Conservation (phyloP, 148 eudicot genomes). For the Suaeda aralocaspica region DNA sequence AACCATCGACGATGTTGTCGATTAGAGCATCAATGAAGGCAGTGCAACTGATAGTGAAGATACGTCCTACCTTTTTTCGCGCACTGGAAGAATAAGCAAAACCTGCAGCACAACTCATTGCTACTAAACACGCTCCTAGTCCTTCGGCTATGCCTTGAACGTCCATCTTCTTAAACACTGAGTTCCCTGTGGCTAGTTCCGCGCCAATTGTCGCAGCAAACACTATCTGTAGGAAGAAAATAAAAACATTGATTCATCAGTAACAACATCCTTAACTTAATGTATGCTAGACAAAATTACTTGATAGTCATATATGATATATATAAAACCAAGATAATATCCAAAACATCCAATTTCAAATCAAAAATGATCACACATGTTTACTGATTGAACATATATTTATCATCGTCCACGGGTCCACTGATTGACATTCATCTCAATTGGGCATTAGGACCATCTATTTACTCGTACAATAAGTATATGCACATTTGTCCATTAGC, state of each 20-base stretch:
- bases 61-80: constrained; percentile 50
- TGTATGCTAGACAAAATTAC: no score
- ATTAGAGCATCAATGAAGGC: constrained; percentile 67
- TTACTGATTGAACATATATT: no score
- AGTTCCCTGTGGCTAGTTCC: constrained; percentile 70
- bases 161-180: constrained; percentile 72
- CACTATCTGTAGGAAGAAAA: constrained; percentile 39
- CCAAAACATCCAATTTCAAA: no score
- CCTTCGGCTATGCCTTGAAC: constrained; percentile 61
- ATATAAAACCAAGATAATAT: no score
- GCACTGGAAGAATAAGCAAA: constrained; percentile 73
- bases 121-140: constrained; percentile 46
- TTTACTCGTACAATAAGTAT: no score
- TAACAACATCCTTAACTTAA: no score
- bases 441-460: no score
- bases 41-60: constrained; percentile 59
- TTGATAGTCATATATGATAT: no score
- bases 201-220: constrained; percentile 62
- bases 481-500: no score
- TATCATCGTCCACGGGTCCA: no score
- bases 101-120: constrained; percentile 52
- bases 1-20: constrained; percentile 73
- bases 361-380: no score
- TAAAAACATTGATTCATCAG: neutral
- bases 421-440: no score